Base-by-base conservation (phyloP, 2,329 filamentous ascomycete genomes). In the Apiospora hydei region DNA sequence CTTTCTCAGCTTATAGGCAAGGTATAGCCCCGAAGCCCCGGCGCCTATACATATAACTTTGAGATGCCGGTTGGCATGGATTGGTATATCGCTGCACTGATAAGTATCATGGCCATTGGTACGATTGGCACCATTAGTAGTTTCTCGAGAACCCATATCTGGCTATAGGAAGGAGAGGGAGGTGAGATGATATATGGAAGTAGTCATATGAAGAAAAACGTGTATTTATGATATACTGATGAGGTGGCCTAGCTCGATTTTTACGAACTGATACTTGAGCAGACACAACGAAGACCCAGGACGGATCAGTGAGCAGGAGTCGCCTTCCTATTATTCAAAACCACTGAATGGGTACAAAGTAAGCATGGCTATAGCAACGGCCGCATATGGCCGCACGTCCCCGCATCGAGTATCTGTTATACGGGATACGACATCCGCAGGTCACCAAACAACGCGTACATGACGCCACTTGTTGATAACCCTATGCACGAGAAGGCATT, bases 41-140 rank as follows among this genome's bases (percentile, higher is more conserved):
- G 84, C 84, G 1, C 84, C 84, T 74, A 86, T 83, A 51, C 81
- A 81, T 71, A 86, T 80, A 74, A 86, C 82, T 51, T 83, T 83
- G 71, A 86, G 77, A 75, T 81, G 82, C 18, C 57, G 34, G 1
- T 64, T 64, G 3, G 30, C 57, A 14, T 64, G 34, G 10, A 41
- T 64, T 1, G 57, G 57, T 2, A 18, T 14, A 64, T 64, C 57
- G 3, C 21, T 8, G 34, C 34, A 10, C 16, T 41, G 57, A 13
- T 64, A 64, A 34, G 18, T 64, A 3, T 2, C 57, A 24, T n/a
- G 8, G 21, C 34, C 57, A n/a, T 64, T 64, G 3, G n/a, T 14
- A 3, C 34, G 34, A 10, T 41, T 41, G 30, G 16, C 16, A 38
- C 16, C 53, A n/a, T 21, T 4, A 18, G 53, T 10, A 10, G 26